A percentile compares a stretch with the other conserved stretches of the same genome.
These are phyloP conservation scores for Aureobasidium uvarum DNA, from an alignment of 2,329 filamentous ascomycete species.

Conservation along the genomic window DNA sequence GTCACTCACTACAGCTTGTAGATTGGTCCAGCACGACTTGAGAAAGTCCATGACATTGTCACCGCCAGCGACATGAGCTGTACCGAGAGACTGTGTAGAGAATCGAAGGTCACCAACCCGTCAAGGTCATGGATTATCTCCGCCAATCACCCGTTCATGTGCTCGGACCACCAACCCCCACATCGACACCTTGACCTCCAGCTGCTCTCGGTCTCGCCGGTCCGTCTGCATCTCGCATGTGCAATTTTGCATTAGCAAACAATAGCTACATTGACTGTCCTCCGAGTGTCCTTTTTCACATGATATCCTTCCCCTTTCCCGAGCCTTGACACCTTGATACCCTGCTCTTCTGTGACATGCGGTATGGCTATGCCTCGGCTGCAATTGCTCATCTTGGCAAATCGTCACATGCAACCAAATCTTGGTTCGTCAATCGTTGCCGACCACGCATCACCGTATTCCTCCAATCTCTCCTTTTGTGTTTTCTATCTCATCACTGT, in stretches of 20 bases:
- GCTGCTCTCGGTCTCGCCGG: neutral
- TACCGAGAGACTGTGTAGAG: neutral
- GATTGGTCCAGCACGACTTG: constrained; percentile 38
- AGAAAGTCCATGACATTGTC: constrained; percentile 38
- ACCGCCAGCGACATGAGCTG: neutral
- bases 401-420: neutral
- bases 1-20: constrained; percentile 31
- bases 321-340: neutral
- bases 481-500: neutral
- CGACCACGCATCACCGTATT: neutral
- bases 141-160: neutral
- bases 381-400: neutral
- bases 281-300: neutral
- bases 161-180: neutral
- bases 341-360: neutral
- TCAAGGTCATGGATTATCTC: constrained; percentile 17
- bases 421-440: constrained; percentile 3
- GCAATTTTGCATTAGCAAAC: neutral
- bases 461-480: neutral
- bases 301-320: too few relatives aligned
- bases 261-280: neutral
- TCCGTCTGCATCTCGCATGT: neutral
- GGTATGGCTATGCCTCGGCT: constrained; percentile 1
- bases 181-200: neutral
- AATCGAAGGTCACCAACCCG: neutral